These are phyloP conservation scores for Silybum marianum DNA, from an alignment of 129 eudicot species.

Conservation along the genomic window DNA sequence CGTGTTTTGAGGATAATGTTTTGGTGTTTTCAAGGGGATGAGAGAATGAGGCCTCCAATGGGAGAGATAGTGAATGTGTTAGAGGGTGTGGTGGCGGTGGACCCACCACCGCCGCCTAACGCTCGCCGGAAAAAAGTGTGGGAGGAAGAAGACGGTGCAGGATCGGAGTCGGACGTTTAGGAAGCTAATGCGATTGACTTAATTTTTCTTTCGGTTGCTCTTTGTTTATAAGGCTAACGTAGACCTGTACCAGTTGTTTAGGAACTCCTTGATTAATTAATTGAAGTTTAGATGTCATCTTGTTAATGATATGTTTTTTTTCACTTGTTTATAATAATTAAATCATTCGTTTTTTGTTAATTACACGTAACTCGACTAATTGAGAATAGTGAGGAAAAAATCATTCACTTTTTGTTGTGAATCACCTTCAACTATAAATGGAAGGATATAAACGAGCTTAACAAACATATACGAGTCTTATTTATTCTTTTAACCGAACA, in stretches of 20 bases:
- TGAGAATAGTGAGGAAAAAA: no score
- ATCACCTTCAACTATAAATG: no score
- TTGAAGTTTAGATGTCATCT: not conserved
- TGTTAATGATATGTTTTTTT: not conserved
- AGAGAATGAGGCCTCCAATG: conserved; percentile 68
- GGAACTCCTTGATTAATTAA: conserved; percentile 19
- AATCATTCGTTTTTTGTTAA: no score
- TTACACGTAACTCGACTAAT: no score
- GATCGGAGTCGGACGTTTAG: conserved; percentile 34
- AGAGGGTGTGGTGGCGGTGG: conserved; percentile 62
- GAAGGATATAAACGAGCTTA: no score
- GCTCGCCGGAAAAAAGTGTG: not conserved
- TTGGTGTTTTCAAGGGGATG: conserved; percentile 69
- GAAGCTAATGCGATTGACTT: conserved; percentile 1
- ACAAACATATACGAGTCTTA: no score
- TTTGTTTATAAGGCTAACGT: conserved; percentile 51
- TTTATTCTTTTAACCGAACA: no score
- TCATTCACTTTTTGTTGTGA: no score
- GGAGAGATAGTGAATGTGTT: conserved; percentile 75
- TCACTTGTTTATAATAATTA: not conserved
- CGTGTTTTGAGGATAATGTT: conserved; percentile 61
- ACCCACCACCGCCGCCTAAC: conserved; percentile 59
- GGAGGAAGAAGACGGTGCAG: conserved; percentile 24
- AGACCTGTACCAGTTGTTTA: conserved; percentile 30
- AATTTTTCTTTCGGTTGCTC: conserved; percentile 19